Evolutionary conservation across 306 rosid genomes (phyloP).

Genomic region (Pterocarpus santalinus): DNA sequence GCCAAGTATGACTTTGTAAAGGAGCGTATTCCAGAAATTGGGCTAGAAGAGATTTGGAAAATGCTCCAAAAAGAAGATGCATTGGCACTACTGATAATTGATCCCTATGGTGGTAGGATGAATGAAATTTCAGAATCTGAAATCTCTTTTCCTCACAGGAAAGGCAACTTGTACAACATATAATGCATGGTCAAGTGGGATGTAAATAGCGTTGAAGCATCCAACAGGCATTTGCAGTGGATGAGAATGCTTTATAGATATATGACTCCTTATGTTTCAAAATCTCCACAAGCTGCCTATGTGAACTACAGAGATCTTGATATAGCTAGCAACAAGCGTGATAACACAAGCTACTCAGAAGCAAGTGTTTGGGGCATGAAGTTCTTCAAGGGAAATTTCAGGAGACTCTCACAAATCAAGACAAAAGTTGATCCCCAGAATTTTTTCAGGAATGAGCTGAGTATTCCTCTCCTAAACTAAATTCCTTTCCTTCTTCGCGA

Average conservation of each 20-base stretch:
- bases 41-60: conserved; percentile 57
- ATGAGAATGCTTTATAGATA: conserved; percentile 41
- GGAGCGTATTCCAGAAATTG: conserved; percentile 56
- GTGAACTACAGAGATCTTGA: conserved; percentile 57
- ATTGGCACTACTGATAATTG: conserved; percentile 46
- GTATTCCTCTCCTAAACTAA: conserved; percentile 48
- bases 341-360: conserved; percentile 43
- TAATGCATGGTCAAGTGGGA: conserved; percentile 51
- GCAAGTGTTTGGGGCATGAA: conserved; percentile 55
- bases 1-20: conserved; percentile 68
- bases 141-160: conserved; percentile 70
- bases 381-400: conserved; percentile 54
- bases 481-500: neutral
- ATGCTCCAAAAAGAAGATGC: conserved; percentile 55
- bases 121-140: conserved; percentile 54
- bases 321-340: conserved; percentile 44
- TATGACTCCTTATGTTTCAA: conserved; percentile 57
- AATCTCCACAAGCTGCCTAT: conserved; percentile 48
- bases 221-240: conserved; percentile 40
- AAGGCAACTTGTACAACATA: conserved; percentile 57
- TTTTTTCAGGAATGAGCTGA: conserved; percentile 55
- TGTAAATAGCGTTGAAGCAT: conserved; percentile 22
- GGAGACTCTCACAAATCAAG: conserved; percentile 51
- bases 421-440: conserved; percentile 51
- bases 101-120: conserved; percentile 70